Evolutionary conservation across 1,284 basidiomycete genomes (phyloP), one percentile per base, ranked within the genome.

Genomic region (Puccinia brachypodii): DNA sequence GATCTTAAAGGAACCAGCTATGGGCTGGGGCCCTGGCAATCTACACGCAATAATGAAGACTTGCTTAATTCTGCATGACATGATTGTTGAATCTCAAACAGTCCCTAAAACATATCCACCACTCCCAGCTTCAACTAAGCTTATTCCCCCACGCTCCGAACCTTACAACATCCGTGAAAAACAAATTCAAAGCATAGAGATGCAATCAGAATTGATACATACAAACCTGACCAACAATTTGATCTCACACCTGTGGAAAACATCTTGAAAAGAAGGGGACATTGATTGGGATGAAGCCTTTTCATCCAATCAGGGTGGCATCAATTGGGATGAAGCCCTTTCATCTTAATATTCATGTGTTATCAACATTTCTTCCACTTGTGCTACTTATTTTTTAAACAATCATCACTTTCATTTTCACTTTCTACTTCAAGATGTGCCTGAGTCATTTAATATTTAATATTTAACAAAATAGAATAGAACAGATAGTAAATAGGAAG

Each of bases 51-150:
- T 71, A 16, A 71, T 71, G 68, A 47, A 28, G 13, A 71, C 68
- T 9, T 50, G 42, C 19, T 2, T 71, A 6, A 71, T 71, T 31
- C 42, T 71, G 8, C 68, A 71, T 36, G 50, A 71, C 44, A 71
- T 71, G 66, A 69, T 69, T 25, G 66, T 69, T 3, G 66, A 69
- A 69, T 40, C 38, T 69, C 3, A n/a, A n/a, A 1, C 38, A 42
- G 8, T n/a, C 6, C 38, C 16, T 42, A 22, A 42, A 22, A 16
- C 1, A 1, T 44, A 69, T 14, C 38, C 66, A 4, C 38, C 36
- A 11, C 40, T 69, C 22, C 38, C 66, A 36, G 22, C 19, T 25
- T 42, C 66, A 42, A 69, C 33, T 3, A 40, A 47, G n/a, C 1
- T 69, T n/a, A 42, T 69, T 69, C 8, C 36, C 7, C 66, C 66